Percentiles rank a stretch among this genome's conserved stretches.
These are phyloP conservation scores for Carex scoparia DNA, from an alignment of 176 grass and related monocot species.

Conservation along the genomic window DNA sequence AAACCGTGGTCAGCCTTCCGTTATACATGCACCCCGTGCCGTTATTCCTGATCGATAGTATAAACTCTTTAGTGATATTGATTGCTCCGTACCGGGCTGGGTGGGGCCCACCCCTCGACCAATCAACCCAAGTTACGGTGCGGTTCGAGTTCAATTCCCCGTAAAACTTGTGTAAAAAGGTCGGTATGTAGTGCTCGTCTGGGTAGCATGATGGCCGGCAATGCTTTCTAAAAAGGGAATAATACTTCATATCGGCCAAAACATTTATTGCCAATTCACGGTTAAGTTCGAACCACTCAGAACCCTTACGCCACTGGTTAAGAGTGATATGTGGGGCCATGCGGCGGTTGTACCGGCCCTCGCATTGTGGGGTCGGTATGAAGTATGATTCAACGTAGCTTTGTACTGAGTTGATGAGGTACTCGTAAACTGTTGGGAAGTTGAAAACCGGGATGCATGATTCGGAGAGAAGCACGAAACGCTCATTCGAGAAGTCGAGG, in stretches of 20 bases:
- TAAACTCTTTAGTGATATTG: constrained; percentile 25
- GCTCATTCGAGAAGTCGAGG: constrained; percentile 50
- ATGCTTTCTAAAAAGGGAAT: constrained; percentile 37
- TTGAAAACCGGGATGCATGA: constrained; percentile 58
- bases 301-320: constrained; percentile 54
- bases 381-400: constrained; percentile 58
- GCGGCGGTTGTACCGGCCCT: constrained; percentile 65
- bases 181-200: constrained; percentile 69
- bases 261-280: constrained; percentile 50
- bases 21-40: constrained; percentile 46
- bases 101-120: constrained; percentile 57
- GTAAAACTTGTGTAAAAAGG: constrained; percentile 35
- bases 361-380: constrained; percentile 39
- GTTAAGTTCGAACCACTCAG: constrained; percentile 74
- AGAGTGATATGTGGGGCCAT: constrained; percentile 53
- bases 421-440: constrained; percentile 54
- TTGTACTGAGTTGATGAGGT: constrained; percentile 43
- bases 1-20: constrained; percentile 32
- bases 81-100: constrained; percentile 50
- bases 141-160: constrained; percentile 46
- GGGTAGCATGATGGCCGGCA: constrained; percentile 60
- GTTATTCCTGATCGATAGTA: constrained; percentile 45
- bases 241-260: constrained; percentile 40
- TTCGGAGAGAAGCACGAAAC: constrained; percentile 49
- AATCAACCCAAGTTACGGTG: constrained; percentile 59